Conservation (phyloP, 2,329 filamentous ascomycete species). For the Botrytis aclada region DNA sequence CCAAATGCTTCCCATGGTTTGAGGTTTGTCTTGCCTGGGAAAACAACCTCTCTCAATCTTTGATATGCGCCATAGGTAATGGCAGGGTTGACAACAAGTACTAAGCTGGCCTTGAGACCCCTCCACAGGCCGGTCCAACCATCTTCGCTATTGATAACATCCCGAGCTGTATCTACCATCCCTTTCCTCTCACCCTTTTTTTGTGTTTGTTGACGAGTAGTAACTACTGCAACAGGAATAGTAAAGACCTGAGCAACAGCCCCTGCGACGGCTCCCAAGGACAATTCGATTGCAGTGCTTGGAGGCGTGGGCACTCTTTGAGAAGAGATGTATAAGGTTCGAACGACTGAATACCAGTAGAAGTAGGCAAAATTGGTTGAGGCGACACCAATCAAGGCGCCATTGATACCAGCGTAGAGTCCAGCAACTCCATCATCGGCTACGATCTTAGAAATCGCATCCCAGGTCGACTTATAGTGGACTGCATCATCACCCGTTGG, state of each 20-base stretch:
- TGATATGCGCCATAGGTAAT: slow-evolving; percentile 99
- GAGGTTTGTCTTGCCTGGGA: slow-evolving; percentile 71
- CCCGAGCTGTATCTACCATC: slow-evolving; percentile 79
- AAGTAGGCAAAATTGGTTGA: slow-evolving; percentile 99
- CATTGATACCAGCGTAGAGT: slow-evolving; percentile 84
- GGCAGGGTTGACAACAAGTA: slow-evolving; percentile 91
- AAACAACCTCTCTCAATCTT: slow-evolving; percentile 73
- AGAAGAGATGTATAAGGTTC: slow-evolving; percentile 69
- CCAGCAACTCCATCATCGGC: slow-evolving; percentile 76
- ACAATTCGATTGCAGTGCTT: slow-evolving; percentile 77
- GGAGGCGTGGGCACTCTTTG: slow-evolving; percentile 60
- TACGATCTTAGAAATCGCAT: slow-evolving; percentile 83
- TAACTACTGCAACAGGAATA: slow-evolving; percentile 92
- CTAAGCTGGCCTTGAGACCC: slow-evolving; percentile 90
- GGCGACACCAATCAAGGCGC: slow-evolving; percentile 84
- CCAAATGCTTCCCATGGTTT: slow-evolving; percentile 86
- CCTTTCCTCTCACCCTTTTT: slow-evolving; percentile 80
- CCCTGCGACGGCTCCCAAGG: slow-evolving; percentile 81
- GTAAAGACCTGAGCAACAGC: slow-evolving; percentile 94
- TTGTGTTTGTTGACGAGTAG: slow-evolving; percentile 93
- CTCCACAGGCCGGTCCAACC: slow-evolving; percentile 88
- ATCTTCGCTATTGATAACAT: slow-evolving; percentile 88
- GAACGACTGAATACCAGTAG: slow-evolving; percentile 94
- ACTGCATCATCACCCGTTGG: slow-evolving; percentile 50
- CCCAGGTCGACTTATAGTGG: slow-evolving; percentile 83